These are phyloP conservation scores for Larix sibirica DNA, from an alignment of 83 land plant genomes.

Conservation along the genomic window DNA sequence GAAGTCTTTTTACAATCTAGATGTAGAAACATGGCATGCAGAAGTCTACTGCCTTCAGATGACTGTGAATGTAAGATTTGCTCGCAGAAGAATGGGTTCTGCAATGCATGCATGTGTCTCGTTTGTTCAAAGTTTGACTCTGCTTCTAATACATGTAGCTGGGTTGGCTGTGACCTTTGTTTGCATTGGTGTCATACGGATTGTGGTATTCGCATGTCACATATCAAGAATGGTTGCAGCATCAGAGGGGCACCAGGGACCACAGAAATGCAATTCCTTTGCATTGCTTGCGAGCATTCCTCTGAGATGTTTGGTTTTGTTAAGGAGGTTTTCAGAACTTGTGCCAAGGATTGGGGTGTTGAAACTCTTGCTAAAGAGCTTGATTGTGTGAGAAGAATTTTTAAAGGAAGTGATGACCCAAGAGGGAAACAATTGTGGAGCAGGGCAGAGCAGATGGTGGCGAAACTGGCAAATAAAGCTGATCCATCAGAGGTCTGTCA, in stretches of 20 bases:
- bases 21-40: constrained; percentile 74
- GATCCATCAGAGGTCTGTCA: constrained; percentile 51
- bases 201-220: constrained; percentile 69
- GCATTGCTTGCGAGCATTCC: constrained; percentile 86
- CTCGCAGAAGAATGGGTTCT: constrained; percentile 76
- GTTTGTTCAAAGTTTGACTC: constrained; percentile 93
- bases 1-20: constrained; percentile 66
- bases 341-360: constrained; percentile 76
- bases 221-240: constrained; percentile 71
- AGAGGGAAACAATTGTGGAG: constrained; percentile 69
- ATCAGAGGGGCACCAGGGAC: constrained; percentile 44
- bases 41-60: constrained; percentile 75
- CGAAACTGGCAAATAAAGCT: constrained; percentile 43
- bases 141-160: constrained; percentile 89
- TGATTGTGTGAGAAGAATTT: constrained; percentile 85
- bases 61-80: constrained; percentile 95
- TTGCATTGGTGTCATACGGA: constrained; percentile 98
- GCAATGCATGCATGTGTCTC: constrained; percentile 95
- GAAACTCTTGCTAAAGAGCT: constrained; percentile 82
- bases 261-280: constrained; percentile 88
- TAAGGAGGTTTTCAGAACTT: constrained; percentile 84
- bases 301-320: constrained; percentile 98
- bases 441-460: constrained; percentile 57
- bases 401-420: constrained; percentile 71
- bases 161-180: constrained; percentile 98